These are phyloP conservation scores for Hypericum androsaemum DNA, from an alignment of 345 rosid genomes.

Conservation along the genomic window DNA sequence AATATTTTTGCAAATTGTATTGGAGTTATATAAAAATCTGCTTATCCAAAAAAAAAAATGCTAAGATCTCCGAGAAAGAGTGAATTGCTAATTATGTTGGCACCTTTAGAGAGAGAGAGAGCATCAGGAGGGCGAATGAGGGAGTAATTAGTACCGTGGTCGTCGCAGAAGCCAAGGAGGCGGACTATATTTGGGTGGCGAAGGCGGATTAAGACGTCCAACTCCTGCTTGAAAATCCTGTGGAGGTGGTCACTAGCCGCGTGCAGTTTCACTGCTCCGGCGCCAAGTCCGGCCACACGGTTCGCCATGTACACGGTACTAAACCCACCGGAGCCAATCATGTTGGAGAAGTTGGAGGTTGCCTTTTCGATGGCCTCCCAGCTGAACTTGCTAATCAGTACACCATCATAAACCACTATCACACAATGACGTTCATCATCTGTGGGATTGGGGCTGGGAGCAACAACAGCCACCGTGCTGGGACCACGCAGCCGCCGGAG, in stretches of 20 bases:
- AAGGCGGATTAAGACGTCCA: constrained; percentile 58
- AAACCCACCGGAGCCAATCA: constrained; percentile 76
- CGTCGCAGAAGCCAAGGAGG: constrained; percentile 66
- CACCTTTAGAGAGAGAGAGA: no score
- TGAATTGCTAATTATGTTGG: no score
- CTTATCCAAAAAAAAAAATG: neutral
- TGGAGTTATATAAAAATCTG: no score
- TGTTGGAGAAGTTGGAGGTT: constrained; percentile 38
- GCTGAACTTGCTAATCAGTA: constrained; percentile 23
- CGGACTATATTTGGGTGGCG: constrained; percentile 60
- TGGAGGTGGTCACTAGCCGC: constrained; percentile 28
- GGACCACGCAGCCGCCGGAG: neutral
- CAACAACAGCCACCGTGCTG: neutral
- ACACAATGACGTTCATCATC: neutral
- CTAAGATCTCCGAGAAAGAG: no score
- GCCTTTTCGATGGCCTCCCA: constrained; percentile 47
- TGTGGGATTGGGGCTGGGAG: neutral
- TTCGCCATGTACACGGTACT: constrained; percentile 66
- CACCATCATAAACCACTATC: constrained; percentile 8
- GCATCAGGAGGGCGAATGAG: no score
- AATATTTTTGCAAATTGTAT: no score
- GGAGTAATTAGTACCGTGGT: constrained; percentile 30
- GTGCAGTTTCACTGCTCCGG: constrained; percentile 55
- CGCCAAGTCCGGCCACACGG: constrained; percentile 26
- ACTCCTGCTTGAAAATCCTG: constrained; percentile 56